Conservation (phyloP, 129 eudicot genomes). For the Oenanthe sinensis region DNA sequence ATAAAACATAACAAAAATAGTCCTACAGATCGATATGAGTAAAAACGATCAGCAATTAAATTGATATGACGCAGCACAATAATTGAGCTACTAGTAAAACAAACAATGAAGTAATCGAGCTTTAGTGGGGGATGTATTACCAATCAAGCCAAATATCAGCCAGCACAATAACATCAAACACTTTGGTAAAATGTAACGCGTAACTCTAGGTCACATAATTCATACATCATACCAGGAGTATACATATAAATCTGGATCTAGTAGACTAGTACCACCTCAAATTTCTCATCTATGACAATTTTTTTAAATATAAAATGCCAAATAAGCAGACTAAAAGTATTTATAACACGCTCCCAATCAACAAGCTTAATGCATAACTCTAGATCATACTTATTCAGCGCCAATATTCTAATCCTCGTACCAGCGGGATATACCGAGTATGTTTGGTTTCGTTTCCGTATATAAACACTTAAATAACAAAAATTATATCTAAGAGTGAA, state of each 20-base stretch:
- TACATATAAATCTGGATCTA: neutral
- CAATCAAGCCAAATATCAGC: neutral
- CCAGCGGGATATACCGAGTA: too few relatives aligned
- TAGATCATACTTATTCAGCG: too few relatives aligned
- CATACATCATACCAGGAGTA: neutral
- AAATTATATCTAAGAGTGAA: neutral
- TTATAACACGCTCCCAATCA: neutral
- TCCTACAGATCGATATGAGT: too few relatives aligned
- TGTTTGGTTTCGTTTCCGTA: too few relatives aligned
- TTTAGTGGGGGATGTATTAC: neutral
- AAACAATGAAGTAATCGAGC: neutral
- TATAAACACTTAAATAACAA: too few relatives aligned
- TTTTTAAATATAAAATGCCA: too few relatives aligned
- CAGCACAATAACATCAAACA: neutral
- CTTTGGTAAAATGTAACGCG: neutral
- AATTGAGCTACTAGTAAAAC: neutral
- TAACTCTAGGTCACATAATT: neutral
- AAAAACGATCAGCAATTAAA: neutral
- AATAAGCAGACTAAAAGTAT: neutral
- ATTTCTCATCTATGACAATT: too few relatives aligned
- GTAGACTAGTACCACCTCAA: neutral
- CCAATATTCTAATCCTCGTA: too few relatives aligned
- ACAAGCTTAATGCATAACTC: neutral
- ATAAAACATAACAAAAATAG: too few relatives aligned
- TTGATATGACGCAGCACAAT: neutral